These are phyloP conservation scores for Chlamydomonas reinhardtii DNA, from an alignment of 163 green algal species.

Conservation along the genomic window DNA sequence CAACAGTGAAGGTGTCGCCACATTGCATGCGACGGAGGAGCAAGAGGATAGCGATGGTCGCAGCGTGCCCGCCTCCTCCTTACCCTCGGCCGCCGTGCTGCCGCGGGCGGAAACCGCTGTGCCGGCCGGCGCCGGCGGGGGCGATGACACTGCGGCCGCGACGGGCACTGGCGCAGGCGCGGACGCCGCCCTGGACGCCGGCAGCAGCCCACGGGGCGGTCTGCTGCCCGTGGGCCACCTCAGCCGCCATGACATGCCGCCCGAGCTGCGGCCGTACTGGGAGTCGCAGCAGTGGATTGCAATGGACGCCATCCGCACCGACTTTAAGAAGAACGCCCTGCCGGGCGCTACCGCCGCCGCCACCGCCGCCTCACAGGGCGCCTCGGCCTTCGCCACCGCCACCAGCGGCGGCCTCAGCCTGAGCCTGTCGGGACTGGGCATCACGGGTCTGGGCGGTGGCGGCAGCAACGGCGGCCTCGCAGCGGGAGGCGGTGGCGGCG, in stretches of 20 bases:
- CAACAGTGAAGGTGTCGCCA: too few relatives aligned
- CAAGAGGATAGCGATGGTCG: too few relatives aligned
- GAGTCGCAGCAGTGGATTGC: slow-evolving; percentile 72
- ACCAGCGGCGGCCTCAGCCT: slow-evolving; percentile 15
- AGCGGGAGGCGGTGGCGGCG: background rate
- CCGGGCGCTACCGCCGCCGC: background rate
- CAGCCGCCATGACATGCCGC: slow-evolving; percentile 42
- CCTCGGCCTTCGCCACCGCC: slow-evolving; percentile 2
- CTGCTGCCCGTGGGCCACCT: background rate
- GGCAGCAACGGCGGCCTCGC: background rate
- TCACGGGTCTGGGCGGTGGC: slow-evolving; percentile 27
- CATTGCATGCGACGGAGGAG: too few relatives aligned
- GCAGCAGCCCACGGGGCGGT: background rate
- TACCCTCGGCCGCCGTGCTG: too few relatives aligned
- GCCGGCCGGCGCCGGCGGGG: background rate
- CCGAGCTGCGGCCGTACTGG: slow-evolving; percentile 60
- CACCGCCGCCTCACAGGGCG: too few relatives aligned
- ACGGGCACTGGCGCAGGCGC: too few relatives aligned
- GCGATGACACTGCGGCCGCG: too few relatives aligned
- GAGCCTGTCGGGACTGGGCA: slow-evolving; percentile 6
- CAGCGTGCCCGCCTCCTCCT: too few relatives aligned
- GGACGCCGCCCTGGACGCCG: too few relatives aligned
- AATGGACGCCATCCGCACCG: slow-evolving; percentile 63
- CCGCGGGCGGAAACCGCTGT: too few relatives aligned
- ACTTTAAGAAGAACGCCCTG: slow-evolving; percentile 57